Base-by-base conservation (phyloP, 2,329 filamentous ascomycete species). In the Nothophaeocryptopus gaeumannii region DNA sequence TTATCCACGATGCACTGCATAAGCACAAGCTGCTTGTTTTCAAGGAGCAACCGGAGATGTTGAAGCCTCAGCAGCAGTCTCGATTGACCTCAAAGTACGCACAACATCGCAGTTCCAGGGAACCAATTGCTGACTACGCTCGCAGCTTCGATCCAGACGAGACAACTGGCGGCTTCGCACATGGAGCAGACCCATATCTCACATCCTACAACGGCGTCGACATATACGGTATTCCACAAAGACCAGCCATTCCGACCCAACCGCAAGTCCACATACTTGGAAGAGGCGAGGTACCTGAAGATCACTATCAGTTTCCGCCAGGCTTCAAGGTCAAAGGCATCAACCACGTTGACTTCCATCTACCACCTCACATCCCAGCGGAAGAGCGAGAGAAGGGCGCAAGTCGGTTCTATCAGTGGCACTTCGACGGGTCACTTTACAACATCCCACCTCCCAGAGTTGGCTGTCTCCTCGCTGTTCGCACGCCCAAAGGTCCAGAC, bases 211-310 rank as follows among this genome's bases (percentile, higher is more conserved):
- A 54, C 39, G 51, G 51, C 3, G 42, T 54, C 8, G 51, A 54
- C 34, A 50, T 54, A 7, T 54, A 54, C 20, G 51, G 51, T 9
- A 8, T 47, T 32, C 37, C 41, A 4, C 49, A 50, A 13, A 30
- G 51, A 32, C 51, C 51, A 4, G 51, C 51, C 2, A 47, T 54
- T 26, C 51, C 51, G 5, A 37, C 46, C 3, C 51, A 54, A 42
- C 51, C 51, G 11, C 47, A 54, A 50, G 51, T 54, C 8, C 51
- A 54, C 20, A 54, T 54, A 30, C 47, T 54, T 2, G 51, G 51
- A 2, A 36, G 43, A 15, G 51, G 51, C 8, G 42, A 50, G 35
- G 33, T 54, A 10, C 51, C 51, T 26, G 44, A 47, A 4, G 16
- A 43, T 13, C 51, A 54, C 16, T 50, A 54, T 40, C 13, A 37